These are phyloP conservation scores for Thalassiosira ordinaria DNA, from an alignment of 352 stramenopile species.

Conservation along the genomic window DNA sequence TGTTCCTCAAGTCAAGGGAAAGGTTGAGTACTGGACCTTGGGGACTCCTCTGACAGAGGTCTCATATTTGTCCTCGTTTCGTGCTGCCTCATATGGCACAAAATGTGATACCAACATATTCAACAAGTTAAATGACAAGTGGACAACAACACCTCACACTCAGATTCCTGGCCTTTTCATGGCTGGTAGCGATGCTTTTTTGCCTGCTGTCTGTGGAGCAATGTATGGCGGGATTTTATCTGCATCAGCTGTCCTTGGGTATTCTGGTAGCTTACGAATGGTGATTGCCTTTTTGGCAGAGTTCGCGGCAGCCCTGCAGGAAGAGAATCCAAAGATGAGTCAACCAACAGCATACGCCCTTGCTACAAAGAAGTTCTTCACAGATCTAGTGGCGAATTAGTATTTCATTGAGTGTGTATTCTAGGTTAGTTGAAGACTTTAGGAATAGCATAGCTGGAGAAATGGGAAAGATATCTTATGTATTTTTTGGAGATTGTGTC, in stretches of 20 bases:
- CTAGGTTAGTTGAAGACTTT: no score
- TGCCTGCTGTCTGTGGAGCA: slow-evolving; percentile 57
- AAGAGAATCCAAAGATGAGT: slow-evolving; percentile 64
- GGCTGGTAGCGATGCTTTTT: slow-evolving; percentile 64
- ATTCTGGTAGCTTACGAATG: slow-evolving; percentile 43
- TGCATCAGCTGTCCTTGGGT: slow-evolving; percentile 50
- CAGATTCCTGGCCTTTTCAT: slow-evolving; percentile 60
- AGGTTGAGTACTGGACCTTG: slow-evolving; percentile 62
- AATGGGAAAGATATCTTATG: no score
- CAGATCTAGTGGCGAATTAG: not conserved
- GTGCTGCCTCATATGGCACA: slow-evolving; percentile 47
- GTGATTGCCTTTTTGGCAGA: slow-evolving; percentile 51
- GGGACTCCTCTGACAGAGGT: slow-evolving; percentile 67
- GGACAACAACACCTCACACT: slow-evolving; percentile 70
- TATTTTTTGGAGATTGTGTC: no score
- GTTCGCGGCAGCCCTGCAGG: slow-evolving; percentile 46
- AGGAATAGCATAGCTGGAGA: no score
- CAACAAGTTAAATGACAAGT: slow-evolving; percentile 48
- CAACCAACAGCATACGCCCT: slow-evolving; percentile 37
- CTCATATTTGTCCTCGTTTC: slow-evolving; percentile 45
- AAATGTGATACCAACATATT: slow-evolving; percentile 56
- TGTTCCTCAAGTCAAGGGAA: slow-evolving; percentile 66
- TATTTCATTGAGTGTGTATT: no score
- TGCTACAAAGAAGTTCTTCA: slow-evolving; percentile 38
- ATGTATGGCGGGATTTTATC: slow-evolving; percentile 55